phyloP scores from a whole-genome alignment of 345 rosid species.

The Turritis glabra region DNA sequence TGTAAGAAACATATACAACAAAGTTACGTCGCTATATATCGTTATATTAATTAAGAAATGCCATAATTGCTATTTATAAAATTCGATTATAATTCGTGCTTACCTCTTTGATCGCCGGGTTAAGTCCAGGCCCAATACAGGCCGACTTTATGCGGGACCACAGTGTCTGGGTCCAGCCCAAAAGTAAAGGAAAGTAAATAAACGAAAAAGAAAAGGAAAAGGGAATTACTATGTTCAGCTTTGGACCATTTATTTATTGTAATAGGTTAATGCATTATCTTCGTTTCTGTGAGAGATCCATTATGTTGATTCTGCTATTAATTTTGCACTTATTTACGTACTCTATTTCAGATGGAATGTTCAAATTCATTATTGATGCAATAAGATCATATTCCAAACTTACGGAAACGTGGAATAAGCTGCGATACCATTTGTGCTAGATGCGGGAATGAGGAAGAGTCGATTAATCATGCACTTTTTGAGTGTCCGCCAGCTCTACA shows the following conservation, averaged over 20 bases:
- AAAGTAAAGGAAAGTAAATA: conserved; percentile 20
- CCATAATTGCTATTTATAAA: background rate
- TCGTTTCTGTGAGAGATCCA: conserved; percentile 9
- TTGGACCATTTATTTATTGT: conserved; percentile 28
- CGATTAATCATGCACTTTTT: too few relatives aligned
- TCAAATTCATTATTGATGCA: conserved; percentile 12
- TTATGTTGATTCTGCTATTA: conserved; percentile 3
- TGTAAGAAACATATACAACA: background rate
- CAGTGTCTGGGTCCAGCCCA: conserved; percentile 33
- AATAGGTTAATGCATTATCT: conserved; percentile 7
- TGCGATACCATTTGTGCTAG: too few relatives aligned
- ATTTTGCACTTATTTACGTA: background rate
- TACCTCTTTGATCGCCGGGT: conserved; percentile 16
- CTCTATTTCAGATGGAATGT: background rate
- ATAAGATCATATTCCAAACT: too few relatives aligned
- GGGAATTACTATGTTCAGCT: background rate
- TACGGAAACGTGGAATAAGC: too few relatives aligned
- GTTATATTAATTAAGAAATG: background rate
- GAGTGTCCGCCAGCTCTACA: too few relatives aligned
- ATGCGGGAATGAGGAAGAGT: too few relatives aligned
- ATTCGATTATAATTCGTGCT: background rate
- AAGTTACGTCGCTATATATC: background rate
- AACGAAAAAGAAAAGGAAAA: conserved; percentile 20
- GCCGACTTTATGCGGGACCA: conserved; percentile 27
- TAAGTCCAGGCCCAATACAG: conserved; percentile 22